Conservation (phyloP, 2,329 filamentous ascomycete genomes). For the Diaporthe vexans region DNA sequence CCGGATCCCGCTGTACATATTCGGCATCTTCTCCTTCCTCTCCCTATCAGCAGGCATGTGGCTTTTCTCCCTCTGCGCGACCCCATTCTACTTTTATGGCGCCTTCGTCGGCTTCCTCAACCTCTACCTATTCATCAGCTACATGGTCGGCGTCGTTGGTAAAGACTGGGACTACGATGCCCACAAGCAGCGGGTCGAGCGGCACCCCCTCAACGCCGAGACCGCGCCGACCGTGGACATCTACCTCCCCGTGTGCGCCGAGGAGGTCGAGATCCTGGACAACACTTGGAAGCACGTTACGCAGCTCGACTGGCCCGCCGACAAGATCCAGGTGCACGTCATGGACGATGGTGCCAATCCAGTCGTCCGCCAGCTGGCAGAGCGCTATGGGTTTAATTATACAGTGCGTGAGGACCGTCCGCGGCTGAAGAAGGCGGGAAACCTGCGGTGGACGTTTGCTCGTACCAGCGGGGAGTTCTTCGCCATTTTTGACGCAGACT, state of each 20-base stretch:
- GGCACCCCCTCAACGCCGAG: conserved; percentile 50
- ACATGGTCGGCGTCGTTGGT: conserved; percentile 56
- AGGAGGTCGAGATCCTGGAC: conserved; percentile 56
- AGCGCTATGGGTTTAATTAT: conserved; percentile 55
- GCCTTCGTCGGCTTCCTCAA: conserved; percentile 55
- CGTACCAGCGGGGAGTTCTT: conserved; percentile 57
- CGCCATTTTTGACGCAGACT: conserved; percentile 59
- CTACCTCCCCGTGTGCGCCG: conserved; percentile 58
- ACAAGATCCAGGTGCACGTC: conserved; percentile 55
- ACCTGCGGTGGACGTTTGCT: conserved; percentile 57
- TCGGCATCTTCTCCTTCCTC: conserved; percentile 56
- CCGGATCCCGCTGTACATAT: conserved; percentile 55
- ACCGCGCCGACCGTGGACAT: conserved; percentile 57
- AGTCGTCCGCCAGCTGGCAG: conserved; percentile 50
- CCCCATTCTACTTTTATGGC: conserved; percentile 55
- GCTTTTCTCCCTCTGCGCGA: conserved; percentile 55
- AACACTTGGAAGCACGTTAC: conserved; percentile 54
- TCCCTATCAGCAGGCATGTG: conserved; percentile 58
- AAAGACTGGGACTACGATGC: conserved; percentile 54
- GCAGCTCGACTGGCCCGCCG: conserved; percentile 53
- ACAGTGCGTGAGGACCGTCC: conserved; percentile 57
- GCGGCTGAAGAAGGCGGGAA: conserved; percentile 58
- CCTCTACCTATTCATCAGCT: conserved; percentile 57
- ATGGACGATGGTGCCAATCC: conserved; percentile 55
- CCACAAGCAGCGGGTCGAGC: conserved; percentile 50